A percentile compares a stretch with the other conserved stretches of the same genome.
phyloP scores from a whole-genome alignment of 2,329 filamentous ascomycete genomes.

The Microdochium trichocladiopsis region DNA sequence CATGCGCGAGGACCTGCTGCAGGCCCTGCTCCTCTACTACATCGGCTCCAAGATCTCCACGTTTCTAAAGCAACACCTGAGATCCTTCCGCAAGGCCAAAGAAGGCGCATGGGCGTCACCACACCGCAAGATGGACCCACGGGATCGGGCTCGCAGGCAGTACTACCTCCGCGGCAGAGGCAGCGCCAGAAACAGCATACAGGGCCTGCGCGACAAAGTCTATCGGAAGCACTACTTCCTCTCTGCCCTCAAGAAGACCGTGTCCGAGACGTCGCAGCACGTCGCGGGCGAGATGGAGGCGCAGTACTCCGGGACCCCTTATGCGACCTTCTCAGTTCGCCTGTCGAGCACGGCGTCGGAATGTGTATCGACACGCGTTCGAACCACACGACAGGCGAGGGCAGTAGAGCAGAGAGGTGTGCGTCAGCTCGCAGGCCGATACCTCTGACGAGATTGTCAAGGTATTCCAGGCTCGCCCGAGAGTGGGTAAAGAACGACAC shows the following conservation, averaged over 20 bases:
- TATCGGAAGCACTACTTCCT: slow-evolving; percentile 36
- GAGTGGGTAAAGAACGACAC: no score
- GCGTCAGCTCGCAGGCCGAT: no score
- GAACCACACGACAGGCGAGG: no score
- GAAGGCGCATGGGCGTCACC: slow-evolving; percentile 26
- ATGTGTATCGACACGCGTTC: no score
- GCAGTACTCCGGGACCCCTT: slow-evolving; percentile 12
- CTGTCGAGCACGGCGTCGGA: no score
- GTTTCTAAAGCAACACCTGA: slow-evolving; percentile 30
- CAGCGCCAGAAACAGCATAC: slow-evolving; percentile 9
- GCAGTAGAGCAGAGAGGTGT: no score
- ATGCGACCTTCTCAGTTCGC: not conserved
- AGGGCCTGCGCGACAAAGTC: slow-evolving; percentile 19
- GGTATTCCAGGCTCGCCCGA: no score
- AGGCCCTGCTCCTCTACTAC: slow-evolving; percentile 43
- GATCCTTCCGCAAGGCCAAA: slow-evolving; percentile 16
- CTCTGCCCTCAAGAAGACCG: slow-evolving; percentile 29
- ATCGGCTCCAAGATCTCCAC: slow-evolving; percentile 40
- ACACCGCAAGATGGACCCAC: slow-evolving; percentile 17
- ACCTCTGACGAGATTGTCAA: no score
- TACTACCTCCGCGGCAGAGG: slow-evolving; percentile 31
- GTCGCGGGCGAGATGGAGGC: slow-evolving; percentile 31
- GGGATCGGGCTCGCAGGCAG: slow-evolving; percentile 16
- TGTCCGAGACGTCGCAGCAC: slow-evolving; percentile 11
- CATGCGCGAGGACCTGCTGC: slow-evolving; percentile 45